Base-by-base conservation (phyloP, 805 yeast species). In the Saccharomycopsis babjevae region DNA sequence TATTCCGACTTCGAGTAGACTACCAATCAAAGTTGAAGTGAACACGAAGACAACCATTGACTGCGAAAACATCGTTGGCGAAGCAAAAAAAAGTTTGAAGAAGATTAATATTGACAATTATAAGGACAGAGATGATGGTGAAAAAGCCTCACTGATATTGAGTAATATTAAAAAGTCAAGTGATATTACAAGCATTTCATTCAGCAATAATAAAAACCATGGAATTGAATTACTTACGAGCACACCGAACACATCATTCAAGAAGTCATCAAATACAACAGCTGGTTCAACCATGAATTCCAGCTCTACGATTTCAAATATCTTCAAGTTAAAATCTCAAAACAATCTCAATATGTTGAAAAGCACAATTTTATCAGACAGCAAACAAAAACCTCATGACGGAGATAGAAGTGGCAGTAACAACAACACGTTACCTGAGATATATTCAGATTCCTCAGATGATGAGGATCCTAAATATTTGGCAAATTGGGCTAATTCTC, bases 401-500 rank as follows among this genome's bases (percentile, higher is more conserved):
- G 20, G 25, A 18, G 40, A 13, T 36, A n/a, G 57, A 34, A 43
- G 25, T 34, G 46, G 13, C 28, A 57, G 32, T 39, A 58, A 67
- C 1, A 63, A 68, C 20, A 64, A 66, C 1, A 70, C 67, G 4
- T 67, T 79, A 30, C 83, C 83, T 1, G 82, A 79, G 50, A 79
- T 79, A 11, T 72, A 71, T 54, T 77, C 81, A 0, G 82, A 79
- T 63, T 79, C 84, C 13, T 87, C 83, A 36, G 83, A 80, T 59
- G 83, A 79, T 57, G 83, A 77, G 15, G 76, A 75, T 18, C 78
- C 79, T 16, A 73, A 75, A 40, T 75, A 78, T 16, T 70, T 83
- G 52, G 78, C 78, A 50, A 79, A 79, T 50, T 85, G 89, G 89
- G 89, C 88, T 2, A 74, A 77, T 60, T 78, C 86, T 1, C 85